Conservation (phyloP, 306 rosid genomes). For the Corylus heterophylla region DNA sequence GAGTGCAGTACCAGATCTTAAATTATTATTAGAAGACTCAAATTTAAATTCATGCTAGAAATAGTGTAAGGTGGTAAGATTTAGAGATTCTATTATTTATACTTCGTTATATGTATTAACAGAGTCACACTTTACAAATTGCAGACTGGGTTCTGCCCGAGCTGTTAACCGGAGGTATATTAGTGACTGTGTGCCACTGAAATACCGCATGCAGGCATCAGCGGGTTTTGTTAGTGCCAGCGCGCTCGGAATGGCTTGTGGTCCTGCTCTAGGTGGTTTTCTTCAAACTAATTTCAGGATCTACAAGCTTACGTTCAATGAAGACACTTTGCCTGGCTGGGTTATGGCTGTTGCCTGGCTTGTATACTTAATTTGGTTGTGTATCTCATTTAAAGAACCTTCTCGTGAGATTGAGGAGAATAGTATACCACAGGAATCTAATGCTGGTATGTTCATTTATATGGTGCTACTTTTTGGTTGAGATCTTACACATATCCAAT, state of each 20-base stretch:
- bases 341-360: conserved; percentile 94
- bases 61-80: conserved; percentile 10
- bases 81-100: neutral
- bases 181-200: conserved; percentile 92
- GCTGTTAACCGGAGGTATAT: conserved; percentile 98
- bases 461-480: conserved; percentile 15
- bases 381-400: conserved; percentile 88
- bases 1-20: neutral
- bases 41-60: conserved; percentile 15
- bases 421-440: conserved; percentile 44
- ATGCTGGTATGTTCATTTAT: conserved; percentile 55
- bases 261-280: conserved; percentile 95
- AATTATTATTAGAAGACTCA: neutral
- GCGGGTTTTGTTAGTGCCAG: conserved; percentile 99
- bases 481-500: conserved; percentile 1
- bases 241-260: conserved; percentile 99
- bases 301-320: conserved; percentile 79
- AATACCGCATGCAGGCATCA: conserved; percentile 93
- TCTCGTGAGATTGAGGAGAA: conserved; percentile 50
- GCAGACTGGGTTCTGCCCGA: conserved; percentile 97
- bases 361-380: conserved; percentile 76
- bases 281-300: conserved; percentile 82
- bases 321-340: conserved; percentile 95
- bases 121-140: conserved; percentile 20
- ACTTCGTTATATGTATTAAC: conserved; percentile 15